Percentiles rank a stretch among this genome's conserved stretches.
These are phyloP conservation scores for Blattamonas nauphoetae DNA, from an alignment of 78 protist species.

Conservation along the genomic window DNA sequence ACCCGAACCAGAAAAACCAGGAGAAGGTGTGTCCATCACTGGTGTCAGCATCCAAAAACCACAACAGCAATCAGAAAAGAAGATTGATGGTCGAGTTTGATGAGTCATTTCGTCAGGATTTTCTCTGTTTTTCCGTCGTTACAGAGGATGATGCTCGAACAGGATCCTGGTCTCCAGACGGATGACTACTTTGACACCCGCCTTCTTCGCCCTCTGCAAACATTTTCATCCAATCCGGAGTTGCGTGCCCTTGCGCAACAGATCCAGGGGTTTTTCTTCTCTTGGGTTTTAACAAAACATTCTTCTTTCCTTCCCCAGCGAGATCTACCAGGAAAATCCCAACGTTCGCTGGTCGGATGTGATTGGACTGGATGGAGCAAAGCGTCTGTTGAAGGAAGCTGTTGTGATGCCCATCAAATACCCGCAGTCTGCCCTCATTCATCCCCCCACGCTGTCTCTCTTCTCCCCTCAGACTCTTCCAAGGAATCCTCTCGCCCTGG, in stretches of 20 bases:
- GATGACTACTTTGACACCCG: slow-evolving; percentile 25
- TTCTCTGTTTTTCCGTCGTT: too few relatives aligned
- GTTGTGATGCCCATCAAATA: slow-evolving; percentile 14
- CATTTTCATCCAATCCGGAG: slow-evolving; percentile 7
- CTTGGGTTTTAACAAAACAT: neutral
- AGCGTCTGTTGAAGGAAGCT: slow-evolving; percentile 56
- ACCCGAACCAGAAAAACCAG: too few relatives aligned
- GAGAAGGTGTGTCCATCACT: too few relatives aligned
- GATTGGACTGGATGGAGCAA: slow-evolving; percentile 47
- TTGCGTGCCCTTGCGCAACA: slow-evolving; percentile 22
- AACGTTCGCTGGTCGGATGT: slow-evolving; percentile 57
- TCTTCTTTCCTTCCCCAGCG: slow-evolving; percentile 14
- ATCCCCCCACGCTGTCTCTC: neutral
- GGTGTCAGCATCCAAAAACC: too few relatives aligned
- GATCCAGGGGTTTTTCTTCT: neutral
- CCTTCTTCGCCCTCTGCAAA: slow-evolving; percentile 29
- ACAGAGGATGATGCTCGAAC: too few relatives aligned
- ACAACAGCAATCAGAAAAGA: too few relatives aligned
- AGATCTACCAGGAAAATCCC: slow-evolving; percentile 34
- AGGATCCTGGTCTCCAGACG: too few relatives aligned
- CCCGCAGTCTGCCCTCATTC: neutral
- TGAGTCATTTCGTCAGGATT: too few relatives aligned
- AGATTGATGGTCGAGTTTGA: too few relatives aligned
- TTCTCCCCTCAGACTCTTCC: slow-evolving; percentile 5
- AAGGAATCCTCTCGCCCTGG: slow-evolving; percentile 59